Base-by-base conservation (phyloP, 768 basidiomycete species). In the Xerocomus potaroensis region DNA sequence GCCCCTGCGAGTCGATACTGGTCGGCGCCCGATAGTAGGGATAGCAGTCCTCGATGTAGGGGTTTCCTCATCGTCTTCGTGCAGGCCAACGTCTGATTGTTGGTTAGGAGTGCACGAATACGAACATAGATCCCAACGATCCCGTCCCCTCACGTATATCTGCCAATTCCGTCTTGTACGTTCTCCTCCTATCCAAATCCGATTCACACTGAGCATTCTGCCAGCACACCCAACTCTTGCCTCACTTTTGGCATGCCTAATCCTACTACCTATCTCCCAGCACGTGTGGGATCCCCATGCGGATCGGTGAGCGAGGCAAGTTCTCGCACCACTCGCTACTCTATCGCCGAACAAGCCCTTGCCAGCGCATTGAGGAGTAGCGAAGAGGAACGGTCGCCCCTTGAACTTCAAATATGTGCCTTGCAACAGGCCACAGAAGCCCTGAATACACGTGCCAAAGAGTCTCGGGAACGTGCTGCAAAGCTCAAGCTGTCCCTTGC, bases 361-460 rank as follows among this genome's bases (percentile, higher is more conserved):
- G 62, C 59, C 40, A 52, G 56, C 41, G 63, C 70, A 44, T 52
- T 74, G 26, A 57, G 54, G 56, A 54, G 60, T 30, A 71, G 66
- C 43, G 54, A 64, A 38, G 49, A 52, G 6, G 72, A 72, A 50
- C 54, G 60, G 7, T 68, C 71, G 3, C 57, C 71, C 23, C 62
- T 65, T 27, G 71, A 79, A 51, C 66, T 79, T 48, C 74, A 79
- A 56, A 73, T 80, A 38, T 60, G 65, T 37, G 63, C 71, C 19
- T 62, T 81, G 50, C 68, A 73, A 45, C 63, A 62, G 29, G 78
- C 72, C n/a, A 72, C 71, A 5, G 61, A 66, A 30, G 41, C 70
- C 26, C 65, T 81, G 41, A 63, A 66, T 35, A 60, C 69, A 50
- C 74, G 73, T 59, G 76, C 73, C 9, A 58, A 62, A 18, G 76